Conservation (phyloP, 768 basidiomycete species). For the Suillus bovinus region DNA sequence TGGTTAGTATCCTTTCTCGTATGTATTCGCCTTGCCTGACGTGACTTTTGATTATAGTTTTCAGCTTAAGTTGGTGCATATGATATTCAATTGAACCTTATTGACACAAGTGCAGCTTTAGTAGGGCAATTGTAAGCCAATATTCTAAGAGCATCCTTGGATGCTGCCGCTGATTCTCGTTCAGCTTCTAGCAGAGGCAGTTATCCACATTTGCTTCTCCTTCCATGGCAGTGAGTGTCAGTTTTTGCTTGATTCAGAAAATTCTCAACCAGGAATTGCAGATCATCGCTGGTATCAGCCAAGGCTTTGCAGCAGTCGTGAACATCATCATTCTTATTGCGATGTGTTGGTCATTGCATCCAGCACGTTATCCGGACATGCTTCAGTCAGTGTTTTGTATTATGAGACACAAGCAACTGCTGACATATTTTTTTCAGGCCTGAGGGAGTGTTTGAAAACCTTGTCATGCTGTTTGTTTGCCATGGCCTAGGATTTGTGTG, state of each 20-base stretch:
- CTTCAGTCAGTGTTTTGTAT: conserved; percentile 15
- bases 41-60: no score
- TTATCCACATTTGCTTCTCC: conserved; percentile 22
- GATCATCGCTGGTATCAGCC: no score
- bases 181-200: no score
- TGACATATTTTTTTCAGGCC: conserved; percentile 16
- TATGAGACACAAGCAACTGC: background rate
- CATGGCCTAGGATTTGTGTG: conserved; percentile 27
- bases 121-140: no score
- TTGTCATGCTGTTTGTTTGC: conserved; percentile 10
- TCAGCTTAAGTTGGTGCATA: no score
- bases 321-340: conserved; percentile 18
- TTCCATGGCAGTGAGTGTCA: conserved; percentile 24
- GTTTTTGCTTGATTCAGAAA: background rate
- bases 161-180: no score
- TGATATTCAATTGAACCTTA: no score
- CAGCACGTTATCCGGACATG: conserved; percentile 16
- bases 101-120: no score
- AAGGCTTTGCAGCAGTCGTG: conserved; percentile 8
- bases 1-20: conserved; percentile 17
- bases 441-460: conserved; percentile 6
- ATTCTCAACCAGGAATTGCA: background rate
- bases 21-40: conserved; percentile 1
- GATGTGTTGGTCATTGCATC: conserved; percentile 25
- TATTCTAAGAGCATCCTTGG: no score